phyloP scores from a whole-genome alignment of 495 filamentous ascomycete species.

The Hyaloscypha hepaticicola region DNA sequence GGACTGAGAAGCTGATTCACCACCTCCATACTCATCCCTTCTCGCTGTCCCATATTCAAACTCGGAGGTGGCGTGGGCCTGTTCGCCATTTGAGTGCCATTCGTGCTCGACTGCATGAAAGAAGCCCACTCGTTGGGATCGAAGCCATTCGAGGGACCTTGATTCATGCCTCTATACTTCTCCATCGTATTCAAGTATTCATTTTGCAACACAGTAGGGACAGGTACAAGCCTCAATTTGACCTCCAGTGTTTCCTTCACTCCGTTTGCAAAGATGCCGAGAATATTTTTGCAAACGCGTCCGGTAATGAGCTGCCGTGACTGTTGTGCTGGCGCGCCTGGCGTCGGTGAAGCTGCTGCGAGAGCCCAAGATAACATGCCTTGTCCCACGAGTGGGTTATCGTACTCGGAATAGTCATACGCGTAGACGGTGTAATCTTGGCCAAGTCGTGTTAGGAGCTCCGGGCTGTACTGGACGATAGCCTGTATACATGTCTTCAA shows the following conservation, averaged over 20 bases:
- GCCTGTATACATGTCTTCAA: conserved; percentile 88
- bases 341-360: conserved; percentile 53
- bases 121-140: conserved; percentile 68
- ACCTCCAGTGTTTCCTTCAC: conserved; percentile 92
- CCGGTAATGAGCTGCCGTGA: conserved; percentile 83
- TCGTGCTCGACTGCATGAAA: conserved; percentile 61
- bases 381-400: conserved; percentile 89
- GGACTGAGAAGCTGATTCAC: conserved; percentile 35
- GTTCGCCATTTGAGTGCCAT: conserved; percentile 22
- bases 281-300: conserved; percentile 78
- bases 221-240: conserved; percentile 81
- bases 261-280: conserved; percentile 79
- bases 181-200: conserved; percentile 61
- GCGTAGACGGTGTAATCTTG: conserved; percentile 96
- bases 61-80: not conserved
- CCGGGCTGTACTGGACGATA: conserved; percentile 74
- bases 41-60: conserved; percentile 32
- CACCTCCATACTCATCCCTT: conserved; percentile 32
- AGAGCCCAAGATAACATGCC: conserved; percentile 92
- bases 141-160: conserved; percentile 59
- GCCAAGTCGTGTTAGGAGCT: conserved; percentile 78
- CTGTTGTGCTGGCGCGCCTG: conserved; percentile 54
- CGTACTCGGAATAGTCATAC: conserved; percentile 93
- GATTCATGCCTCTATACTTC: conserved; percentile 48
- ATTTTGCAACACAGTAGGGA: conserved; percentile 70